Percentiles rank a stretch among this genome's conserved stretches.
phyloP scores from a whole-genome alignment of 2,329 filamentous ascomycete genomes.

The Orbilia brochopaga region DNA sequence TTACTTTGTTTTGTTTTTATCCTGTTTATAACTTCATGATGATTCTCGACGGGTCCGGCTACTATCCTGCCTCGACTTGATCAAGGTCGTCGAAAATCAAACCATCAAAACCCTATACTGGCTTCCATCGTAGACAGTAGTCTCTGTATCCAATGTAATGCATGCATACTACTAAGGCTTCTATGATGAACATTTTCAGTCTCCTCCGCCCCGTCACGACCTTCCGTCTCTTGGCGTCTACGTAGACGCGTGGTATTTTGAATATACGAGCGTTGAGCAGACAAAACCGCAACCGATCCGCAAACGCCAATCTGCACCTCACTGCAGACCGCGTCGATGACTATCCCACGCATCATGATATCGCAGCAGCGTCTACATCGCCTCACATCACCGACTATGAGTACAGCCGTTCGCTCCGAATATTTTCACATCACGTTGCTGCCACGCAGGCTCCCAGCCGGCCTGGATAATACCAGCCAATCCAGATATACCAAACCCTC shows the following conservation, averaged over 20 bases:
- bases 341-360: too few relatives aligned
- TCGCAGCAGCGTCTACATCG: too few relatives aligned
- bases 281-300: too few relatives aligned
- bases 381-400: too few relatives aligned
- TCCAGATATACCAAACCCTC: neutral
- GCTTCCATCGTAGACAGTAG: neutral
- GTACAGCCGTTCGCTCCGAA: too few relatives aligned
- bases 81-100: neutral
- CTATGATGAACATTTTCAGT: too few relatives aligned
- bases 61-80: neutral
- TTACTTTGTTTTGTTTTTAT: constrained; percentile 2
- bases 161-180: too few relatives aligned
- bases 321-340: too few relatives aligned
- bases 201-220: too few relatives aligned
- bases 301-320: neutral
- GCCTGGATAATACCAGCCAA: neutral
- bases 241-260: constrained; percentile 33
- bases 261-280: constrained; percentile 15
- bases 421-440: too few relatives aligned
- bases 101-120: neutral
- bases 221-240: too few relatives aligned
- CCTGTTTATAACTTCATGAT: neutral
- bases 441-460: too few relatives aligned
- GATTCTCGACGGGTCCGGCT: neutral
- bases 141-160: neutral